Evolutionary conservation across 2,329 filamentous ascomycete species (phyloP).

Genomic region (Fusarium sambucinum): DNA sequence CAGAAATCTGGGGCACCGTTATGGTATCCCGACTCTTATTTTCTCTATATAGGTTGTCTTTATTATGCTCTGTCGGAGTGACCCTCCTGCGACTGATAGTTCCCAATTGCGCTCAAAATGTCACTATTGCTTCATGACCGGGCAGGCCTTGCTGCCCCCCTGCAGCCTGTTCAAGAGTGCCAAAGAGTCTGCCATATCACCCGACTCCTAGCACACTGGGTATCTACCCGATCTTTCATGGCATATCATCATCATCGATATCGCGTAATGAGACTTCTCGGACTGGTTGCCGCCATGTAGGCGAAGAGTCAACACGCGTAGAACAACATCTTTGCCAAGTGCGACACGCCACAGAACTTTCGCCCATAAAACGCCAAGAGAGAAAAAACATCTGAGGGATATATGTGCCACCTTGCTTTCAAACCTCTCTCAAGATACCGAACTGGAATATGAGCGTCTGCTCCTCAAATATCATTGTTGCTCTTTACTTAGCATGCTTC

Average conservation of each 20-base stretch:
- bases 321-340: constrained; percentile 38
- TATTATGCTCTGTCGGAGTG: constrained; percentile 28
- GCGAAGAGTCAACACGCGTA: constrained; percentile 13
- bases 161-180: constrained; percentile 24
- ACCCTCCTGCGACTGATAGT: constrained; percentile 30
- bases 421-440: constrained; percentile 44
- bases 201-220: constrained; percentile 31
- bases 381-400: constrained; percentile 45
- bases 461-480: constrained; percentile 35
- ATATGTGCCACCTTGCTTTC: constrained; percentile 47
- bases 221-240: constrained; percentile 40
- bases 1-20: constrained; percentile 4
- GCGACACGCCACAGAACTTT: constrained; percentile 42
- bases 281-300: constrained; percentile 21
- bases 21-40: constrained; percentile 34
- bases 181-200: constrained; percentile 21
- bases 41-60: constrained; percentile 42
- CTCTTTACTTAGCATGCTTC: constrained; percentile 72
- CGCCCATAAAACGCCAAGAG: constrained; percentile 48
- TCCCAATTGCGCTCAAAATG: constrained; percentile 38
- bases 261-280: constrained; percentile 20
- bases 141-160: constrained; percentile 15
- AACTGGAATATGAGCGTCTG: constrained; percentile 34
- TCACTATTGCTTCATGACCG: constrained; percentile 25
- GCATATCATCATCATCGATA: constrained; percentile 46